Evolutionary conservation across 106 monocot genomes (phyloP).

Genomic region (Dendrobium officinale): DNA sequence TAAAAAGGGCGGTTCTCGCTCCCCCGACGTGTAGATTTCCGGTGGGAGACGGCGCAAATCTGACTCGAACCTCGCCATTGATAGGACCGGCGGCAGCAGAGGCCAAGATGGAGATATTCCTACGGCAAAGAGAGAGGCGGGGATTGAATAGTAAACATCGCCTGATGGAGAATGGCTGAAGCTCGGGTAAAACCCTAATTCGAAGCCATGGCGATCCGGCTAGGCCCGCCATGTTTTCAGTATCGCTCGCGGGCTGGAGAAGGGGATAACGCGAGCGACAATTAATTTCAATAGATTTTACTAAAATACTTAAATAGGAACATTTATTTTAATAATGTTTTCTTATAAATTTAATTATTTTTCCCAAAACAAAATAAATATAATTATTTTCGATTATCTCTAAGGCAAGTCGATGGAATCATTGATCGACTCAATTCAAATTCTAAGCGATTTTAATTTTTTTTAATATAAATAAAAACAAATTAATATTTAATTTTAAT

Average conservation of each 20-base stretch:
- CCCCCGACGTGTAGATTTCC: slow-evolving; percentile 74
- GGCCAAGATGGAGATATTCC: slow-evolving; percentile 18
- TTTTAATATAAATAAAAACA: too few relatives aligned
- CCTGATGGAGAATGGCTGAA: slow-evolving; percentile 16
- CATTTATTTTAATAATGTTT: too few relatives aligned
- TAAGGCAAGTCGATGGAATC: too few relatives aligned
- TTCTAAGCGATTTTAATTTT: too few relatives aligned
- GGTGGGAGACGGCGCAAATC: slow-evolving; percentile 72
- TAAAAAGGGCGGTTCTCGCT: slow-evolving; percentile 66
- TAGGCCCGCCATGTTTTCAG: slow-evolving; percentile 25
- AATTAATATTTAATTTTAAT: too few relatives aligned
- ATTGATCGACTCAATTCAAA: too few relatives aligned
- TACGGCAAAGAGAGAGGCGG: slow-evolving; percentile 1
- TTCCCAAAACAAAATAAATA: too few relatives aligned
- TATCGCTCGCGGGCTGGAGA: neutral
- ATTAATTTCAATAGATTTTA: neutral
- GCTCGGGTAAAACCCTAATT: slow-evolving; percentile 32
- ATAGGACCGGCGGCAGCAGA: slow-evolving; percentile 7
- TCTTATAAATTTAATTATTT: too few relatives aligned
- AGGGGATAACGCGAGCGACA: neutral
- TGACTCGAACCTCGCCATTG: slow-evolving; percentile 44
- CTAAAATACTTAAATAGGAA: too few relatives aligned
- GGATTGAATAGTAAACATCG: slow-evolving; percentile 7
- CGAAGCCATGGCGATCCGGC: slow-evolving; percentile 33
- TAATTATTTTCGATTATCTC: too few relatives aligned